Evolutionary conservation across 73 alveolate genomes (phyloP), one percentile per base, ranked within the genome.

Genomic region (Paramecium primaurelia): DNA sequence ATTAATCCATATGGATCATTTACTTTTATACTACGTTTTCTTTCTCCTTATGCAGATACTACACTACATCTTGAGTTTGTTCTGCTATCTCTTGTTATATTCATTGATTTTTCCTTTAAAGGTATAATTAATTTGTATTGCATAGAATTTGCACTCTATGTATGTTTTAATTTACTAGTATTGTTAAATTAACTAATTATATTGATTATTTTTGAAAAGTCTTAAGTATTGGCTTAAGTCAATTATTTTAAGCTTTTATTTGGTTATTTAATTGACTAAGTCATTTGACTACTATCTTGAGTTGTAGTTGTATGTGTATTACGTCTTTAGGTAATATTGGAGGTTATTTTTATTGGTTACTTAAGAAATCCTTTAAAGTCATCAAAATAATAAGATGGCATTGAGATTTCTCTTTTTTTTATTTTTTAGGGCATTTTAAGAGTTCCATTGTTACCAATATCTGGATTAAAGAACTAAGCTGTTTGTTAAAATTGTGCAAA

Each of bases 61-160:
- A 80, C 91, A 80, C 91, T 80, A 26, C 91, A 80, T 80, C 91
- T 80, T 47, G 91, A 80, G 18, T 49, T 80, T 11, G 73, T 80
- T 9, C 91, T 40, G 16, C 91, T 80, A 9, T 80, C 91, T 26
- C 91, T 42, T 2, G 91, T 80, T 7, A 75, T 75, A 42, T 38
- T 42, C 10, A 38, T 75, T 2, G 88, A 75, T 38, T 75, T 75
- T 14, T 75, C 88, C 26, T 75, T 75, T 38, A 75, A 75, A 4
- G 88, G 88, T 5, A 75, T 34, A 0, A 64, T 75, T 2, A 42
- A 38, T 42, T 75, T 75, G n/a, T 75, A 75, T 30, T 34, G 32
- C 88, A 38, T 75, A 75, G 88, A 42, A 38, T 36, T 30, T 6
- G 58, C 47, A 42, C 88, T 75, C 20, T 25, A 75, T 34, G 68